Evolutionary conservation across 2,329 filamentous ascomycete species (phyloP), one percentile per base, ranked within the genome.

Genomic region (Trichoderma polysporum): DNA sequence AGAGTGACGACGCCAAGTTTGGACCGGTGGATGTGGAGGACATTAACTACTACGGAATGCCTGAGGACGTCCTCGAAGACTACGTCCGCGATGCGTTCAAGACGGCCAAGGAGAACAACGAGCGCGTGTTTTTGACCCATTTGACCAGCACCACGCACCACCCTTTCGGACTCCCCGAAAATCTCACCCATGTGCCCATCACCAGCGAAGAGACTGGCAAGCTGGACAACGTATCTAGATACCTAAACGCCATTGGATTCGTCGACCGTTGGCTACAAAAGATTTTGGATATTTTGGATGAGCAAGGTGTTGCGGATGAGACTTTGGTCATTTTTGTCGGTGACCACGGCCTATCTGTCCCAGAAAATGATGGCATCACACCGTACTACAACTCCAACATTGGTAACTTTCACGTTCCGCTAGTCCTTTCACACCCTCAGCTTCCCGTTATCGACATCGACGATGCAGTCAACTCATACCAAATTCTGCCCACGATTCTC

Each of bases 61-160:
- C 75, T 37, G 76, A 78, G 63, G 70, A 73, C 7, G 73, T 73
- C 0, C 63, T 78, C 4, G 74, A 75, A 50, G 72, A 77, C 13
- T 78, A 78, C 5, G 71, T 78, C 37, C 73, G 69, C 2, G 75
- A 78, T 61, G 71, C 74, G 31, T 78, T 78, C 22, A 68, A 67
- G 10, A 69, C 70, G 1, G 76, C 76, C 8, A 72, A 69, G 35
- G 67, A 76, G 47, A 72, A 71, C 1, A 70, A 78, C 15, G 71
- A 77, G 29, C 70, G 76, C 8, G 73, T 78, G 0, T 78, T 78
- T 29, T 53, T 78, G 9, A 75, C 76, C 1, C 75, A 78, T 65
- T 54, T 78, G 15, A 78, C 76, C 2, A 77, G 75, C 61, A 78
- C 76, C 2, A 75, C 73, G 2, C 76, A 78, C 49, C 76, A 78